Evolutionary conservation across 305 asterid genomes (phyloP).

Genomic region (Solanum hybrid): DNA sequence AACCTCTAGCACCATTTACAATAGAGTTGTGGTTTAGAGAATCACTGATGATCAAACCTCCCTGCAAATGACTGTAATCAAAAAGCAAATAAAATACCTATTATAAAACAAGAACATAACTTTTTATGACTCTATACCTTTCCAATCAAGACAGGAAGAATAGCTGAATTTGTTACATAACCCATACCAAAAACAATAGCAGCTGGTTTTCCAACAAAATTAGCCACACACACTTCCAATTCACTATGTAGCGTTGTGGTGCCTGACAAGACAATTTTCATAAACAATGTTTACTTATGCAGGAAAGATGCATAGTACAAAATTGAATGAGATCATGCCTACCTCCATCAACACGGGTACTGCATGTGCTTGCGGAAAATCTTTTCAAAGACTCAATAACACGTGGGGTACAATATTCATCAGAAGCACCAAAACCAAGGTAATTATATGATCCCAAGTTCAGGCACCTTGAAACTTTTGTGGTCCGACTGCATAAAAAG

Average conservation of each 20-base stretch:
- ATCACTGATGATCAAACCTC: conserved; percentile 86
- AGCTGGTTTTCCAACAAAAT: conserved; percentile 83
- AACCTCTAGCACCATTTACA: conserved; percentile 96
- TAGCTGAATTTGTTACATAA: conserved; percentile 82
- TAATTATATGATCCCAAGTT: conserved; percentile 95
- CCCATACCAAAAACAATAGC: conserved; percentile 96
- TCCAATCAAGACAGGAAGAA: conserved; percentile 78
- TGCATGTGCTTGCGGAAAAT: conserved; percentile 78
- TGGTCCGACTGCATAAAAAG: conserved; percentile 51
- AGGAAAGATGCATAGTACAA: neutral
- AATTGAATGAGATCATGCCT: conserved; percentile 7
- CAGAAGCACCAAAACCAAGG: conserved; percentile 92
- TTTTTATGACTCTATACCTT: conserved; percentile 39
- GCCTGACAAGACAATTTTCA: neutral
- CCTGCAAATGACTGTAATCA: conserved; percentile 28
- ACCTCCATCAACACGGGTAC: conserved; percentile 96
- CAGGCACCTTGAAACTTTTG: conserved; percentile 60
- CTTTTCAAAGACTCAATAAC: conserved; percentile 77
- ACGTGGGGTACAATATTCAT: conserved; percentile 92
- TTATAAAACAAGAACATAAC: neutral
- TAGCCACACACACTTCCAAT: conserved; percentile 75
- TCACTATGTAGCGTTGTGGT: conserved; percentile 68
- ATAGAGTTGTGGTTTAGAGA: conserved; percentile 92
- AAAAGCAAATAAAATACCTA: neutral
- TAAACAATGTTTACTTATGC: neutral